Conservation (phyloP, 2,329 filamentous ascomycete genomes). For the Sarocladium brachiariae region DNA sequence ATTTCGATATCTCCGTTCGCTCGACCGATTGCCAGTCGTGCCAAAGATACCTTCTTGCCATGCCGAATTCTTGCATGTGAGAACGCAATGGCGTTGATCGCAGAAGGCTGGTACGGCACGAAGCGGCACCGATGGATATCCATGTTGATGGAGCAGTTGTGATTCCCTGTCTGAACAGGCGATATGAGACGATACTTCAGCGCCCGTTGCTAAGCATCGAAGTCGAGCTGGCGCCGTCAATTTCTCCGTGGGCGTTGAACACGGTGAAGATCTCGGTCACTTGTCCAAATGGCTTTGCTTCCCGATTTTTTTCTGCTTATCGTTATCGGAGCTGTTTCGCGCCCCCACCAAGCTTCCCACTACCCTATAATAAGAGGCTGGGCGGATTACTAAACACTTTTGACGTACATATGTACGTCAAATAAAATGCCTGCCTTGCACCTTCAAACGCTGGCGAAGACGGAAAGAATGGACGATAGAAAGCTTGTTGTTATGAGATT, state of each 20-base stretch:
- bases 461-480: too few relatives aligned
- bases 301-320: conserved; percentile 10
- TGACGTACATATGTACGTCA: too few relatives aligned
- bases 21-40: conserved; percentile 81
- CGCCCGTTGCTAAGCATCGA: neutral
- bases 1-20: conserved; percentile 96
- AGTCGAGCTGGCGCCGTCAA: neutral
- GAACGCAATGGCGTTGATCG: conserved; percentile 92
- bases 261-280: neutral
- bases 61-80: conserved; percentile 60
- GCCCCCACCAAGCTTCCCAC: neutral
- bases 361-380: neutral
- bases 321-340: neutral
- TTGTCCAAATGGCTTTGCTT: too few relatives aligned
- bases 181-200: neutral
- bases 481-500: too few relatives aligned
- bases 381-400: too few relatives aligned
- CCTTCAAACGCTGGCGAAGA: too few relatives aligned
- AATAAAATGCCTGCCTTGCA: too few relatives aligned
- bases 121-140: conserved; percentile 97
- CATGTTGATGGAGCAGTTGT: conserved; percentile 44
- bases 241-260: neutral
- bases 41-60: conserved; percentile 42
- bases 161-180: neutral
- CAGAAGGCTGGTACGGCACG: conserved; percentile 81